Base-by-base conservation (phyloP, 768 basidiomycete genomes). In the Boletus tomentosulus region DNA sequence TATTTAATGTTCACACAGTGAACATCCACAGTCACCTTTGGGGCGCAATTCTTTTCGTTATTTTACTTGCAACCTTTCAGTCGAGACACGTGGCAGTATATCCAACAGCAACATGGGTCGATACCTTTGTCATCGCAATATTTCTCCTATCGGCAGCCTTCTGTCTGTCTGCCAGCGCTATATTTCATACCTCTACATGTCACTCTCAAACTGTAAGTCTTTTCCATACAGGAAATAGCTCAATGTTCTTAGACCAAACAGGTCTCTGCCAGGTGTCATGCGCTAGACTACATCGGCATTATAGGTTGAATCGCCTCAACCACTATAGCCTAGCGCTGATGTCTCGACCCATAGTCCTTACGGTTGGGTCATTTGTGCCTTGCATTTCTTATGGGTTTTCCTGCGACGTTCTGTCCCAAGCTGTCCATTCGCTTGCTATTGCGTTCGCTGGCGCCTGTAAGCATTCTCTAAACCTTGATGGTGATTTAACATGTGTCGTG, bases 1-100 rank as follows among this genome's bases (percentile, higher is more conserved):
- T 53, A 27, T 59, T 47, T 48, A 34, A 62, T 55, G 47, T 55
- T 56, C 62, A 33, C 43, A 44, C 49, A 89, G 90, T 94, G 52
- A 95, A 95, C 71, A 91, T 94, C 44, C 87, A 92, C 69, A 87
- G 79, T 55, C 92, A 94, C 65, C 73, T 92, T 8, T 79, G 83
- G 73, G 88, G 84, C 27, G 82, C 85, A 31, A 63, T 81, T 4
- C 62, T 89, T 25, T 90, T 89, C 64, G 62, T 72, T 15, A 76
- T 77, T 65, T 70, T 87, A 50, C 72, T 86, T 34, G 62, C 65
- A 38, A 82, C 81, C 5, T 81, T 84, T 58, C 77, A 78, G 54
- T 68, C 75, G 24, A 72, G 71, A 43, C 75, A 86, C 61, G 69
- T 87, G 50, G 69, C 70, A 28, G 67, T 72, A 24, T 78, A 86